These are phyloP conservation scores for Venturia oleaginea DNA, from an alignment of 2,329 filamentous ascomycete genomes.

Conservation along the genomic window DNA sequence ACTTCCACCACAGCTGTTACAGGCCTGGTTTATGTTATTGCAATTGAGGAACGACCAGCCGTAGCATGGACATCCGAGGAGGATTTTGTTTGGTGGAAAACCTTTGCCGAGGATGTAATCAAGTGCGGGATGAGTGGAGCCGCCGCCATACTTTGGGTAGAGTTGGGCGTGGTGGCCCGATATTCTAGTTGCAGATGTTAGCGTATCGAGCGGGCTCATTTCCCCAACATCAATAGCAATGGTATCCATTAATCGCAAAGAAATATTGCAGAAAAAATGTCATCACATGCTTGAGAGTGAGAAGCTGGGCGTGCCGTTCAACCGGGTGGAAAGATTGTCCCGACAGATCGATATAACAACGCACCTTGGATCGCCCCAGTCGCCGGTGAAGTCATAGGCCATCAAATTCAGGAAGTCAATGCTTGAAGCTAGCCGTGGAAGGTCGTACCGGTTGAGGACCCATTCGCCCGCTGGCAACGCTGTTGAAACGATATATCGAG, in stretches of 20 bases:
- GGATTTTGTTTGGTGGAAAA: constrained; percentile 61
- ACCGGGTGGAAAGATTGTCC: background rate
- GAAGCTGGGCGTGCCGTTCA: background rate
- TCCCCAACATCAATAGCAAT: background rate
- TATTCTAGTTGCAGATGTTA: background rate
- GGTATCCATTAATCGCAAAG: background rate
- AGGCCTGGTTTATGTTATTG: constrained; percentile 54
- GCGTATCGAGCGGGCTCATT: background rate
- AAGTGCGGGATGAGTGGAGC: constrained; percentile 48
- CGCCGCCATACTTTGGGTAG: constrained; percentile 45
- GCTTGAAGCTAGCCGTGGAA: constrained; percentile 52
- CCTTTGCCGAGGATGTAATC: constrained; percentile 56
- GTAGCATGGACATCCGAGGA: constrained; percentile 67
- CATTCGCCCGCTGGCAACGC: constrained; percentile 60
- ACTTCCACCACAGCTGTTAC: constrained; percentile 47
- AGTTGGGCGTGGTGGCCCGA: constrained; percentile 67
- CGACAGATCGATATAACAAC: background rate
- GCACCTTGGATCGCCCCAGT: constrained; percentile 52
- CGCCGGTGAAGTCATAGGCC: constrained; percentile 70
- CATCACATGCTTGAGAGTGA: background rate
- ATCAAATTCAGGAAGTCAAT: constrained; percentile 71
- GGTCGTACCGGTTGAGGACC: constrained; percentile 60
- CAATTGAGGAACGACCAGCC: constrained; percentile 66
- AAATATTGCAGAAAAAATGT: background rate
- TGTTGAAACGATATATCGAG: constrained; percentile 60